These are phyloP conservation scores for Neofusicoccum umdonicola DNA, from an alignment of 2,329 filamentous ascomycete genomes.

Conservation along the genomic window DNA sequence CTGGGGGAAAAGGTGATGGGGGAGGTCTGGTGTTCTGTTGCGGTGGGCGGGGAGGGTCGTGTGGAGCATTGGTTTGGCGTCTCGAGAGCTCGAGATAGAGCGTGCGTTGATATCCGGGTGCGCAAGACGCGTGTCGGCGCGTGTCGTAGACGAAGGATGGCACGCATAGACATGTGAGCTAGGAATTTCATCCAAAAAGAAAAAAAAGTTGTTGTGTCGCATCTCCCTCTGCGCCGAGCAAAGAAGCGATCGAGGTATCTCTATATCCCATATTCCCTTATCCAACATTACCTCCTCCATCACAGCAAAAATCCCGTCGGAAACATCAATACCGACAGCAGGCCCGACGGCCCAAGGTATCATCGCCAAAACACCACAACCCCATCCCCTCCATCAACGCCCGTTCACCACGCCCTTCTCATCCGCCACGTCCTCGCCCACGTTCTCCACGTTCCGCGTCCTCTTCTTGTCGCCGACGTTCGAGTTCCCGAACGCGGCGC, in stretches of 20 bases:
- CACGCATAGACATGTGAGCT: too few species aligned
- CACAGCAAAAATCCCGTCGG: background rate
- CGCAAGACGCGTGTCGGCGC: too few species aligned
- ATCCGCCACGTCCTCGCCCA: background rate
- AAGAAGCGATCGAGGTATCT: slow-evolving; percentile 4
- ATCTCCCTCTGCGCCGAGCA: background rate
- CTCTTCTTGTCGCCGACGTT: slow-evolving; percentile 13
- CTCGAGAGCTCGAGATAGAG: too few species aligned
- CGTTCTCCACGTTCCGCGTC: slow-evolving; percentile 11
- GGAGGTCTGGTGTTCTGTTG: background rate
- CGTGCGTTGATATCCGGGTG: too few species aligned
- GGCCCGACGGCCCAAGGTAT: background rate
- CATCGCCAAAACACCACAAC: background rate
- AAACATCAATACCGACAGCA: background rate
- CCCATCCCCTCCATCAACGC: background rate
- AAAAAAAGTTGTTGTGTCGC: background rate
- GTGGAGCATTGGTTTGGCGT: background rate
- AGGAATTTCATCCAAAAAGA: too few species aligned
- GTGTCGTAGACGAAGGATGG: too few species aligned
- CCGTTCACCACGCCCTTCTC: background rate
- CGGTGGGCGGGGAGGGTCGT: background rate
- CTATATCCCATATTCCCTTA: background rate
- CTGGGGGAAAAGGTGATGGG: slow-evolving; percentile 15
- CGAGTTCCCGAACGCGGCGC: background rate
- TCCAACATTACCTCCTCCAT: background rate